Conservation (phyloP, 495 filamentous ascomycete species). For the Aspergillus incahuasiensis region DNA sequence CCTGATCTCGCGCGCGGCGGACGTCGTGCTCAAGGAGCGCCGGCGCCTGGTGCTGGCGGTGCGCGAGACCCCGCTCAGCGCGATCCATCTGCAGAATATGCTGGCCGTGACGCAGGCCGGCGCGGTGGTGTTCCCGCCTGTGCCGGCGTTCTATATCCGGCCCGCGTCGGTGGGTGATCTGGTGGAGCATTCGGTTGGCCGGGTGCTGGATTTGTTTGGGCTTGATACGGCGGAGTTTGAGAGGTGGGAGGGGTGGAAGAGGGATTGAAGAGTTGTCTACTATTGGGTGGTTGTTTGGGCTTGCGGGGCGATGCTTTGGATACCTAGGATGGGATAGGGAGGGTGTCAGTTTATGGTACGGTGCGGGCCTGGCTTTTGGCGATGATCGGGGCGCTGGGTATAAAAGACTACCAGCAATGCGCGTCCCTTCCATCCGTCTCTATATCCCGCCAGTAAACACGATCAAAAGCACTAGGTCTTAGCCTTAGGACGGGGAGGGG, state of each 20-base stretch:
- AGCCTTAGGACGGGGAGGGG: no score
- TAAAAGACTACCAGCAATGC: no score
- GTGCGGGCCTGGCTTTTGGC: no score
- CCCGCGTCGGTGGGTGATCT: slow-evolving; percentile 32
- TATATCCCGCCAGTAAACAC: no score
- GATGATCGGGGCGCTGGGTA: no score
- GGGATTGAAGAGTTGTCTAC: no score
- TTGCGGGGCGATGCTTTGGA: no score
- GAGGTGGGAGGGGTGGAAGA: slow-evolving; percentile 38
- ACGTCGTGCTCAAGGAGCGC: slow-evolving; percentile 44
- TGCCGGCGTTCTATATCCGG: slow-evolving; percentile 39
- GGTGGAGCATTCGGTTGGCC: slow-evolving; percentile 37
- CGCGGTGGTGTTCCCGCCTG: slow-evolving; percentile 39
- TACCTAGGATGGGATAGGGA: no score
- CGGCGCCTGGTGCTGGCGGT: slow-evolving; percentile 37
- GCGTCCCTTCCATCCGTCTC: no score
- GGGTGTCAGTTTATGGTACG: no score
- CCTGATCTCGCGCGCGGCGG: slow-evolving; percentile 41
- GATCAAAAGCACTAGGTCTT: no score
- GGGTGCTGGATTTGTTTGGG: slow-evolving; percentile 43
- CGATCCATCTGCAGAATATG: slow-evolving; percentile 46
- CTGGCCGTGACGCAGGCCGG: slow-evolving; percentile 30
- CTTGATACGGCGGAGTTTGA: slow-evolving; percentile 39
- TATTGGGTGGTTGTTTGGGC: no score
- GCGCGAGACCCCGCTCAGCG: slow-evolving; percentile 43